Base-by-base conservation (phyloP, 192 early-diverging fungal genomes). In the Entophlyctis helioformis region DNA sequence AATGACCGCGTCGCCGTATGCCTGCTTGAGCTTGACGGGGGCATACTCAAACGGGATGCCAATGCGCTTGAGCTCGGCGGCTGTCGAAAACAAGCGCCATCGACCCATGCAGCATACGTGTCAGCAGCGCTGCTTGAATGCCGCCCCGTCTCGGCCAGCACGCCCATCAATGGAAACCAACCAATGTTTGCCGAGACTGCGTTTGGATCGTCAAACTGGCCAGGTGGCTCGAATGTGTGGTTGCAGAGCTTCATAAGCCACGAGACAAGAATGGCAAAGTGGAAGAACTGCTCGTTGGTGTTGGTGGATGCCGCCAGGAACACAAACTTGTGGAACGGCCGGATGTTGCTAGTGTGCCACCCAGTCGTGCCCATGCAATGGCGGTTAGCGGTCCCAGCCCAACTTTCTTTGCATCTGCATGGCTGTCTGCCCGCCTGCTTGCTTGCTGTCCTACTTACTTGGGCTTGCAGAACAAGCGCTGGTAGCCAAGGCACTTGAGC, bases 171-270 rank as follows among this genome's bases (percentile, higher is more conserved):
- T 19, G 22, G 28, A 12, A 16, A 39, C 46, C n/a, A 11, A 76
- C 72, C 63, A 29, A 77, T 68, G 49, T 61, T 77, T 2, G 73
- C 58, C 18, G 60, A 57, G 10, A 66, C 62, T 8, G 69, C 73
- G 53, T 76, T 76, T 9, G 74, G 74, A 36, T 77, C 74, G 48
- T 77, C 74, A 53, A 77, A 76, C 43, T 77, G 73, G 0, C 66
- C 65, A 23, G 74, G 74, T 38, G 46, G 31, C 16, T 73, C 69
- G 39, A 76, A 76, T 16, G 32, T 9, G 12, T 47, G 42, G 20
- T 51, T 47, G 33, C 53, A 44, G 8, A 48, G 32, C 36, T 63
- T 72, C 21, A 69, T 27, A 7, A 77, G 58, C 74, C 74, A 77
- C 11, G 60, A 18, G 42, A 69, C 69, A 2, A 77, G 50, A 0